These are phyloP conservation scores for Venturiaceae sp. DNA, from an alignment of 2,329 filamentous ascomycete genomes.

Conservation along the genomic window DNA sequence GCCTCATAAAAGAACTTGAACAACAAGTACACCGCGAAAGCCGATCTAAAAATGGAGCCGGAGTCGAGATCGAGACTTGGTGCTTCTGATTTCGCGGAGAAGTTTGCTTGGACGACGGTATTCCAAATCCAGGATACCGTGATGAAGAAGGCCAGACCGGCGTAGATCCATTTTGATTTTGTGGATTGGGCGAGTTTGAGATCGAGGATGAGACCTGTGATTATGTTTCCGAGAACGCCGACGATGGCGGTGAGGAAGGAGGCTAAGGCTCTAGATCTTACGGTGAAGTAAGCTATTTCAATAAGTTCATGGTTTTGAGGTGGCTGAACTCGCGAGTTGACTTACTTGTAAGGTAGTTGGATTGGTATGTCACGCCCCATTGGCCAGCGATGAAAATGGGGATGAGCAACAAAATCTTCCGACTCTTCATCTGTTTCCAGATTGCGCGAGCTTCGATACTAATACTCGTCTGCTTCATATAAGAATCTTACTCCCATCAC, in stretches of 20 bases:
- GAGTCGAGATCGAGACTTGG: neutral
- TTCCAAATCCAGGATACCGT: neutral
- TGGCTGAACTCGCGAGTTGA: too few species aligned
- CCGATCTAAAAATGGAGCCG: neutral
- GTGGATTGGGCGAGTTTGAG: neutral
- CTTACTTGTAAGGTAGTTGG: too few species aligned
- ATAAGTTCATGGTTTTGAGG: too few species aligned
- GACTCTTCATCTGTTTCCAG: neutral
- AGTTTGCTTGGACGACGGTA: neutral
- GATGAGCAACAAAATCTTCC: neutral
- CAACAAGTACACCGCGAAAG: neutral
- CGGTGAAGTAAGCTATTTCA: neutral
- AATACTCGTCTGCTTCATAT: neutral
- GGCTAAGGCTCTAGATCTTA: neutral
- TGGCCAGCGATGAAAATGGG: neutral
- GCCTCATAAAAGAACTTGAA: neutral
- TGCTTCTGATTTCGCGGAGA: neutral
- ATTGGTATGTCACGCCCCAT: neutral
- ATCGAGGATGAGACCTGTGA: neutral
- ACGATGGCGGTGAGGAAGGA: neutral
- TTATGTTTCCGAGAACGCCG: neutral
- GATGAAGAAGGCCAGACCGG: neutral
- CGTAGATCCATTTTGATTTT: neutral
- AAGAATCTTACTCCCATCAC: neutral
- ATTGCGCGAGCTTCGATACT: neutral